Evolutionary conservation across 129 eudicot species (phyloP), one percentile per base, ranked within the genome.

Genomic region (Heracleum sosnowskyi): DNA sequence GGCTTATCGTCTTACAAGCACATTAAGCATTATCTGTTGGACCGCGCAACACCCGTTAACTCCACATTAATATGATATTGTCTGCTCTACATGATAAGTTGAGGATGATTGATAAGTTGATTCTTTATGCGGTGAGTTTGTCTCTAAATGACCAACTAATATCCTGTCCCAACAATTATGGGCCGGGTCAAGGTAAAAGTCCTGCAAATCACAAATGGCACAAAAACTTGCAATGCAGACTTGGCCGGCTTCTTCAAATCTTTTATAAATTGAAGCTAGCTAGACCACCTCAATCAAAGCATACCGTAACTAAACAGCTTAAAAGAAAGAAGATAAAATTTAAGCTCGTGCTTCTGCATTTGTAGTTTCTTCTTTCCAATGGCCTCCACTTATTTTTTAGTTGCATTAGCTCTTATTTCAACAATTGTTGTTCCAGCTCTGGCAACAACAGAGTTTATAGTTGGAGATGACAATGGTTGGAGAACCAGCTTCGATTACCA

Each of bases 401-500:
- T 77, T 57, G 70, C 71, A 28, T 4, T 81, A 31, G 76, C 76
- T 63, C 51, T 81, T 11, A 28, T n/a, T 75, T 63, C 84, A 33
- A 26, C 63, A 17, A 20, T 75, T 44, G 28, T 68, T 68, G 74
- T 75, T 75, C 75, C 80, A 46, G 70, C 71, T 47, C 26, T 76
- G 34, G 80, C 77, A 37, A 76, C 33, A 24, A 76, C 33, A 24
- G 77, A 81, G 2, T 64, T 62, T 66, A 49, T 75, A 4, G 84
- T 81, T 8, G 84, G 84, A n/a, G 84, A 81, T 68, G 69, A 45
- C 0, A 63, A 24, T 18, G 84, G 79, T 4, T 81, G 84, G 79
- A 49, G 40, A 12, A 46, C 29, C 74, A 45, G 68, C 18, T 81
- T 75, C 22, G 76, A 81, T 49, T 81, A 76, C 41, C 75, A 81